Conservation (phyloP, 805 yeast species). For the Myxozyma neglecta region DNA sequence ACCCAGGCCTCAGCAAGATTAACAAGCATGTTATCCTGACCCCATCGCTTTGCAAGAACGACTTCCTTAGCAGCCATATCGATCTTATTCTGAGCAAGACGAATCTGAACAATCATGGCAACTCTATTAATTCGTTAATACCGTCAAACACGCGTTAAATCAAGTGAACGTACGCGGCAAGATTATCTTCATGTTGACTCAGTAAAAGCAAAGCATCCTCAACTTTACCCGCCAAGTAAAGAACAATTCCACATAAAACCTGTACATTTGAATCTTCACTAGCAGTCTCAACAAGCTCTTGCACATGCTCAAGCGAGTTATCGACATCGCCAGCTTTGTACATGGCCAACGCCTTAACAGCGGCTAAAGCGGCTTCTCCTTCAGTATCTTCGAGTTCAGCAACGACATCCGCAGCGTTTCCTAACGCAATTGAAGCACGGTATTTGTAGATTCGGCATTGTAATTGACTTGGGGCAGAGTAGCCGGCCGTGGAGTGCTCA, state of each 20-base stretch:
- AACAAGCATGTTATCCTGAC: conserved; percentile 71
- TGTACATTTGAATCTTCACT: conserved; percentile 40
- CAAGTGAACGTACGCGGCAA: conserved; percentile 35
- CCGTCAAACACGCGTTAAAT: neutral
- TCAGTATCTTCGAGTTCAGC: conserved; percentile 36
- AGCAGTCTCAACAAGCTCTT: conserved; percentile 33
- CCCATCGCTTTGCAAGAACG: conserved; percentile 48
- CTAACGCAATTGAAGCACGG: conserved; percentile 44
- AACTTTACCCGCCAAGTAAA: conserved; percentile 44
- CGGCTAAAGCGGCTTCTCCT: conserved; percentile 32
- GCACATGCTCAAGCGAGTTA: conserved; percentile 21
- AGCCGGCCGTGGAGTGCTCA: conserved; percentile 34
- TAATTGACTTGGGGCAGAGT: conserved; percentile 30
- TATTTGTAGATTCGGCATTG: conserved; percentile 40
- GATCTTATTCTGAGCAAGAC: conserved; percentile 45
- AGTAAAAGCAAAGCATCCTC: conserved; percentile 48
- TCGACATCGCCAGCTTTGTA: conserved; percentile 27
- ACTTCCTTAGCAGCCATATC: conserved; percentile 52
- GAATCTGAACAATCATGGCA: conserved; percentile 42
- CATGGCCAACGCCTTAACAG: conserved; percentile 32
- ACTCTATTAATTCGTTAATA: conserved; percentile 34
- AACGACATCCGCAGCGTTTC: conserved; percentile 39
- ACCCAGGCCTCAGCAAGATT: conserved; percentile 80
- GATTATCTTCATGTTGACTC: conserved; percentile 44
- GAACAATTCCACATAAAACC: conserved; percentile 46